Evolutionary conservation across 306 rosid genomes (phyloP), one percentile per base, ranked within the genome.

Genomic region (Abrus precatorius): DNA sequence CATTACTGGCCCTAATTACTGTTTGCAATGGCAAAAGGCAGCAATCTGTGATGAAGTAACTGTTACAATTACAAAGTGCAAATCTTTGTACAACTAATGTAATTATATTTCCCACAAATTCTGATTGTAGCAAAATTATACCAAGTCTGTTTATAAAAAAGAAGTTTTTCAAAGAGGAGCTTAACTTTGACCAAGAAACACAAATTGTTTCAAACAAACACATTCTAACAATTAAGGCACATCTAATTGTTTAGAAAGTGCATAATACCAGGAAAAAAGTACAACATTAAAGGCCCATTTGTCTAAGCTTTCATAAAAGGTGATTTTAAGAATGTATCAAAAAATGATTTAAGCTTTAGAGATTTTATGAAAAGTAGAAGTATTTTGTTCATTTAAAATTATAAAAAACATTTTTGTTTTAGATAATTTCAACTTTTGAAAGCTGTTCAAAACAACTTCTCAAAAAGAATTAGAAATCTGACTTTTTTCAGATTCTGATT

Each of bases 201-300:
- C 63, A 36, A n/a, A 72, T 48, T 33, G 28, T 48, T 60, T 41
- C 14, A 45, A 5, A 78, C 71, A 1, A 61, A 63, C 75, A 53
- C n/a, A 34, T 56, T 73, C 47, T 30, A 62, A 45, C 72, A 82
- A 82, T 52, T 6, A 11, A 34, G 14, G 44, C n/a, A 13, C 20
- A 64, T 65, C 63, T 9, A 72, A 62, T 13, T 38, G 27, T 20
- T 52, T 60, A 30, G 47, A 72, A 62, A 47, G 43, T 75, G 7
- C 50, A 44, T n/a, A 9, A 66, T 34, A 50, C n/a, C 4, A 52
- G 78, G 28, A 48, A 53, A 80, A 66, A 13, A 77, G 76, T 61
- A 50, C 40, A 69, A 55, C 54, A 30, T 48, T 13, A 62, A 34
- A 47, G 9, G n/a, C 20, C 20, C 20, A 20, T 20, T 20, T 20